These are phyloP conservation scores for Mycocentrospora acerina DNA, from an alignment of 2,329 filamentous ascomycete genomes.

Conservation along the genomic window DNA sequence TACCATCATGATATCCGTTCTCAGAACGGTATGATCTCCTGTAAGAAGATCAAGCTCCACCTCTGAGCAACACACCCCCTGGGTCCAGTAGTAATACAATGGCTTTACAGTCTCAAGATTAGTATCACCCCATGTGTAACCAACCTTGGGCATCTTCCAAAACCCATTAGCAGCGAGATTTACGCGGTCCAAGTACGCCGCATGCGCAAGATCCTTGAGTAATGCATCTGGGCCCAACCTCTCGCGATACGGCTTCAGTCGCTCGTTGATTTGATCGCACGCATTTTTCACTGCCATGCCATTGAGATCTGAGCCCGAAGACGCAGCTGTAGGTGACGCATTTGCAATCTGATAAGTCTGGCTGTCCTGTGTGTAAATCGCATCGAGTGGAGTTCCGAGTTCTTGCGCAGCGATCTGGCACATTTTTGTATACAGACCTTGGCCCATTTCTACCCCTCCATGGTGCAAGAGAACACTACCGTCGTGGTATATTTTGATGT, in stretches of 20 bases:
- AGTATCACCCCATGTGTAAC: constrained; percentile 75
- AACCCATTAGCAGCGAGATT: constrained; percentile 94
- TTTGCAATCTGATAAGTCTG: constrained; percentile 87
- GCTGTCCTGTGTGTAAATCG: constrained; percentile 85
- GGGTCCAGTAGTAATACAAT: constrained; percentile 98
- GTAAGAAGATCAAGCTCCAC: constrained; percentile 91
- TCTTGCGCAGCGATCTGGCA: constrained; percentile 90
- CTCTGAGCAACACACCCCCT: constrained; percentile 80
- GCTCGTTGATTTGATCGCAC: constrained; percentile 83
- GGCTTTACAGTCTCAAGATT: constrained; percentile 42
- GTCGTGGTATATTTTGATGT: constrained; percentile 95
- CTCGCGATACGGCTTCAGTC: constrained; percentile 79
- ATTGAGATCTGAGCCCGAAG: constrained; percentile 90
- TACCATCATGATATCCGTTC: constrained; percentile 88
- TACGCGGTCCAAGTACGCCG: constrained; percentile 91
- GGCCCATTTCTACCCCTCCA: constrained; percentile 95
- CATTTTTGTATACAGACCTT: constrained; percentile 96
- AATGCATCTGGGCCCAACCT: constrained; percentile 73
- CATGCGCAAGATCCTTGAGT: constrained; percentile 84
- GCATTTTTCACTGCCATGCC: constrained; percentile 93
- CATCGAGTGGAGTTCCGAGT: constrained; percentile 75
- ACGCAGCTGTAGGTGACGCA: constrained; percentile 87
- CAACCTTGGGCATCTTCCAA: constrained; percentile 96
- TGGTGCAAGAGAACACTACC: constrained; percentile 89
- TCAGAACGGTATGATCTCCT: constrained; percentile 84